Base-by-base conservation (phyloP, 371 early-diverging fungal species). In the Mucor saturninus region DNA sequence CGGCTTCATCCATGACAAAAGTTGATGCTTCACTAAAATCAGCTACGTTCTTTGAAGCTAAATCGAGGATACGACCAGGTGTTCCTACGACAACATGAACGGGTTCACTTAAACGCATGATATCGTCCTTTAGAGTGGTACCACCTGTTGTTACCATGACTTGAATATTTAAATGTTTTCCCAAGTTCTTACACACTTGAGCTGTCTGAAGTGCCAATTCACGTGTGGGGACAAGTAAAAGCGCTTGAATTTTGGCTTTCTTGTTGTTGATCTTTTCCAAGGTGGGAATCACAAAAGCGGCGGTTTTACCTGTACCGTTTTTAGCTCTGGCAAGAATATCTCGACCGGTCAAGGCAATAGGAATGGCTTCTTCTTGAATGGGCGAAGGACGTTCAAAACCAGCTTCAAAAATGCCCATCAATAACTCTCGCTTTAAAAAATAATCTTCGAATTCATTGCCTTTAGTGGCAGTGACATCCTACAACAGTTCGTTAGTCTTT, bases 261-360 rank as follows among this genome's bases (percentile, higher is more conserved):
- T 86, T 82, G 15, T 86, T 80, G 71, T 94, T 88, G 65, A 97
- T 86, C 76, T 95, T 98, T 69, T 98, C 96, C 59, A 99, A 83
- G 1, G 94, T 86, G 2, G 98, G 98, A 62, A 99, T 97, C 54
- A 93, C 85, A 71, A 96, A 98, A 1, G 98, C 96, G 15, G 95
- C 98, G 0, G 99, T 98, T 80, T 99, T 99, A 53, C 98, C 99
- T 1, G 98, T 98, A 28, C 99, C 99, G 78, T 98, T 98, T 80
- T 98, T 98, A 40, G 98, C 95, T 65, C 97, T 84, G 9, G 97
- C 98, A 48, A 97, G 84, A 56, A 98, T 93, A 76, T 99, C 97
- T 65, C 95, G 84, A 8, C 97, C 98, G 10, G 96, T 88, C 31
- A 98, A 85, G 3, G 97, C 95, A 68, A 97, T 94, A 10, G 98